Evolutionary conservation across 73 alveolate genomes (phyloP).

Genomic region (Stentor roeselii): DNA sequence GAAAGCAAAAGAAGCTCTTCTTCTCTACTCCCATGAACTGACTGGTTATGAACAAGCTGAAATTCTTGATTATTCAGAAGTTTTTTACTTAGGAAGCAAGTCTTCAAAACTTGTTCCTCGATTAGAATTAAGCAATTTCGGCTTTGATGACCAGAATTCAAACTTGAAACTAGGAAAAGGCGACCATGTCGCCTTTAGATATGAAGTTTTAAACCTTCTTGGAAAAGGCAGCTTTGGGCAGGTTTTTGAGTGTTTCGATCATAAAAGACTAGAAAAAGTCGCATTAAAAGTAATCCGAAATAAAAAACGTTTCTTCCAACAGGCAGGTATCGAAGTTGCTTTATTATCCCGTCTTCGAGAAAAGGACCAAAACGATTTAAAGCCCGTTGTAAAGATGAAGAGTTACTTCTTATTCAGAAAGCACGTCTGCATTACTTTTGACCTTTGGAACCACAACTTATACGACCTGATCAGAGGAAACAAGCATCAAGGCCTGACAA

Average conservation of each 20-base stretch:
- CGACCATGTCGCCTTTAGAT: slow-evolving; percentile 67
- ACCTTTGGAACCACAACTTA: slow-evolving; percentile 50
- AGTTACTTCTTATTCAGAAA: slow-evolving; percentile 52
- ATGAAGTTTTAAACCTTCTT: slow-evolving; percentile 57
- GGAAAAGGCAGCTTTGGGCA: slow-evolving; percentile 85
- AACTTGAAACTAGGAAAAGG: slow-evolving; percentile 49
- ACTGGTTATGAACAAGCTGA: too few species aligned
- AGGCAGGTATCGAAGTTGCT: slow-evolving; percentile 62
- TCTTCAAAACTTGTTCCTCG: too few species aligned
- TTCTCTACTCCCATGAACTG: too few species aligned
- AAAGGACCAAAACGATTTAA: slow-evolving; percentile 43
- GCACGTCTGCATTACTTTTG: slow-evolving; percentile 56
- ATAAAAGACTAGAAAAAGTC: slow-evolving; percentile 49
- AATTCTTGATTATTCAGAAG: too few species aligned
- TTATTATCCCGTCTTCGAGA: slow-evolving; percentile 41
- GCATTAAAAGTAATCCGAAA: slow-evolving; percentile 74
- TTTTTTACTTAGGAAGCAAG: too few species aligned
- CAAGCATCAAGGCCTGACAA: slow-evolving; percentile 15
- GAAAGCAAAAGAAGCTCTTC: too few species aligned
- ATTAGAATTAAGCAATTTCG: neutral
- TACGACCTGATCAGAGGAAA: slow-evolving; percentile 34
- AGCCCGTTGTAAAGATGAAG: slow-evolving; percentile 46
- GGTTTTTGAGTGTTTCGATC: slow-evolving; percentile 66
- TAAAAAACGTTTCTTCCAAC: slow-evolving; percentile 41
- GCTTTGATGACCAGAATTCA: slow-evolving; percentile 58